Base-by-base conservation (phyloP, 106 monocot genomes). In the Apostasia ramifera region DNA sequence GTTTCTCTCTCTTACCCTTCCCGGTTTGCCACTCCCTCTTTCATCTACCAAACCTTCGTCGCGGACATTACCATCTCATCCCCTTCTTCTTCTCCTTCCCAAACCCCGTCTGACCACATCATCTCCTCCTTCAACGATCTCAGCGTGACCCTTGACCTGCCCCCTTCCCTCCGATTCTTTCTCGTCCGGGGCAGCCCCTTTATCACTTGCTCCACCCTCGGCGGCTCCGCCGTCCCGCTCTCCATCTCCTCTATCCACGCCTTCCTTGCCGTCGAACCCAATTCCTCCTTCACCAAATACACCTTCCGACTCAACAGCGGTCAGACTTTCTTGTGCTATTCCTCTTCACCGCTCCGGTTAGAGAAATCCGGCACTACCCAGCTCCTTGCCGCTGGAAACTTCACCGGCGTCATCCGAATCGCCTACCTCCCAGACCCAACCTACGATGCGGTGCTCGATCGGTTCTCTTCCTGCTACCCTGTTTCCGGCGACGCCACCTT, bases 31-130 rank as follows among this genome's bases (percentile, higher is more conserved):
- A 63, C 76, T 26, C 45, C 76, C 0, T 3, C 57, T 48, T 95
- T 84, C 84, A 86, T 95, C 60, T 89, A 86, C 86, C 95, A 97
- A 61, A 83, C 85, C 81, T 92, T 89, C 84, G 71, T 70, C 75
- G 73, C 82, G 2, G 97, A 92, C 49, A 80, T 97, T 68, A 82
- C 92, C 78, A 49, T 95, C 78, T 86, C 86, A 51, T 15, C 78
- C 15, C 39, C 74, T 8, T 43, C 74, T 7, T 1, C 48, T 37
- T 1, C 58, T 10, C 2, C 65, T 38, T 44, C 3, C 9, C 65
- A 8, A 11, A 15, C 66, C 8, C 5, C 14, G 3, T 4, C 42
- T 5, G 45, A 50, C 10, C 92, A 92, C 65, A 8, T 81, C 57
- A 74, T 97, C 42, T 80, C 95, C 46, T 71, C 83, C 53, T 92